Evolutionary conservation across 129 eudicot genomes (phyloP), one percentile per base, ranked within the genome.

Genomic region (Lactuca saligna): DNA sequence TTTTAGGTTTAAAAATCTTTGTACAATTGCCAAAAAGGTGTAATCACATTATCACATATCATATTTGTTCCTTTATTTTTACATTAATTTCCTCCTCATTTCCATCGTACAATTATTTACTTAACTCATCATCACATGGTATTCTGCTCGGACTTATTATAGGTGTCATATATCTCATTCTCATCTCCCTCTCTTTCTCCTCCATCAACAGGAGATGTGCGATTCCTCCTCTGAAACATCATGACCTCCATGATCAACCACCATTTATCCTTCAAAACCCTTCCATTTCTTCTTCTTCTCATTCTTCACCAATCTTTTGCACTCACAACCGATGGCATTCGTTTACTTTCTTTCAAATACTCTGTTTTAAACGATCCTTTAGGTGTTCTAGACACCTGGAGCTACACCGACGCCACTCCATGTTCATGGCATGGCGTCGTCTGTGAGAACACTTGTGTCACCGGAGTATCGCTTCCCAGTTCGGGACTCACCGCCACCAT

Each of bases 391-490:
- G 70, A 60, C 66, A 64, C 72, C 38, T 89, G 98, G 96, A 84
- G 57, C 11, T 54, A 17, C 79, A 49, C 54, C 42, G 89, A 82
- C 44, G 72, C 63, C 1, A 84, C 83, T 8, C 98, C 98, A 9
- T 92, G 98, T 46, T 79, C 81, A 34, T 92, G 98, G 98, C 12
- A 66, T 11, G 96, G 98, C 2, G 85, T 92, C 79, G 48, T 75
- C 3, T 89, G 98, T 34, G 69, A 75, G 10, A 8, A 82, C 37
- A 38, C 17, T 6, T 77, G 87, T 11, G 98, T 86, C 68, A 83
- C 83, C 69, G 75, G 57, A n/a, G 46, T 92, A 16, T 72, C 86
- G 1, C 86, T 92, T 15, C 95, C n/a, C 0, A 73, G 75, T 29
- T 84, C 81, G 11, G 63, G 59, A 15, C 89, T 92, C 54, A 72